Evolutionary conservation across 768 basidiomycete genomes (phyloP).

Genomic region (Phaeotremella fagi): DNA sequence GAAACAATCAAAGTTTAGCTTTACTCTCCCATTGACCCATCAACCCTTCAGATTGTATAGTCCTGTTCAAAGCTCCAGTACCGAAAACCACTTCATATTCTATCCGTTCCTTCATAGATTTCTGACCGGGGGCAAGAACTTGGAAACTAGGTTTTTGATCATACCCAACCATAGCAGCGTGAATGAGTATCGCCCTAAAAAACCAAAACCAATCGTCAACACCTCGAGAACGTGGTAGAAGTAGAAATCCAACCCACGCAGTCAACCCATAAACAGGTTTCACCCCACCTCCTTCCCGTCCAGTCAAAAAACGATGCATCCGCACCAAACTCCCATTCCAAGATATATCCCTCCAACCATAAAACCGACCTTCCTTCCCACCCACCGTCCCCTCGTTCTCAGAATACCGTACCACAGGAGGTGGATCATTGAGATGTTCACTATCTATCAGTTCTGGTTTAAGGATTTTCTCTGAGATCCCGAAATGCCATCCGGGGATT

Average conservation of each 20-base stretch:
- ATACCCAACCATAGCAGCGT: constrained; percentile 55
- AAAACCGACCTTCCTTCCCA: constrained; percentile 25
- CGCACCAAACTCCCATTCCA: constrained; percentile 55
- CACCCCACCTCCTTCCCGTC: constrained; percentile 73
- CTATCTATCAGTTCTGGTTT: constrained; percentile 41
- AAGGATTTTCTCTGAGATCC: constrained; percentile 15
- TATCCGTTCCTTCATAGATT: constrained; percentile 51
- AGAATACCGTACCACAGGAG: constrained; percentile 51
- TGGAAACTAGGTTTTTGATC: constrained; percentile 53
- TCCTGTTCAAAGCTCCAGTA: constrained; percentile 18
- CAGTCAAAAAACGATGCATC: constrained; percentile 77
- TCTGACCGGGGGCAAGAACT: constrained; percentile 52
- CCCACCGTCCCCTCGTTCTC: constrained; percentile 48
- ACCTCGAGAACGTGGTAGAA: not conserved
- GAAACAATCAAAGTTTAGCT: constrained; percentile 10
- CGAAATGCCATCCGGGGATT: constrained; percentile 35
- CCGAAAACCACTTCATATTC: constrained; percentile 49
- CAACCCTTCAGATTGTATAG: constrained; percentile 27
- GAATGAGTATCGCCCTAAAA: constrained; percentile 56
- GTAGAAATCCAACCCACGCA: constrained; percentile 56
- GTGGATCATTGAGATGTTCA: constrained; percentile 10
- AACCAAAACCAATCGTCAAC: not conserved
- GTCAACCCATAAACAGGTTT: constrained; percentile 88
- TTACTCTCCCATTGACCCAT: constrained; percentile 26
- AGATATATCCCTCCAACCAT: constrained; percentile 54